phyloP scores from a whole-genome alignment of 1,284 basidiomycete species.

The Cutaneotrichosporon sp. region DNA sequence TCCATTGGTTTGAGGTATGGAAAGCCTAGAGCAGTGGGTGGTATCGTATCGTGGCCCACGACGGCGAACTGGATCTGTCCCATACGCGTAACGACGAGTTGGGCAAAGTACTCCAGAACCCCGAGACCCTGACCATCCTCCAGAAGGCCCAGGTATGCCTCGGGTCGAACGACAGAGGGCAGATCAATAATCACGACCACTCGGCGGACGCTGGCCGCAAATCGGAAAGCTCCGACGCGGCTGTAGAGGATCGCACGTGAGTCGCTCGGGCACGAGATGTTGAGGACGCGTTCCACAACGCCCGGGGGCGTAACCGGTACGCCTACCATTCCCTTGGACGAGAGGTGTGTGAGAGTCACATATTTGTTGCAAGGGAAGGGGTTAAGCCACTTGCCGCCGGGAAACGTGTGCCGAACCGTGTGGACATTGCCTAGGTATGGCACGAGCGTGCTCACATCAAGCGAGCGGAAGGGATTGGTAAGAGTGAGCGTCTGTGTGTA shows the following conservation, averaged over 20 bases:
- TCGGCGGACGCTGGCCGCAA: neutral
- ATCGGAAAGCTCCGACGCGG: neutral
- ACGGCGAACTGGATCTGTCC: neutral
- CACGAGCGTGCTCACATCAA: neutral
- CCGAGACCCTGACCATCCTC: neutral
- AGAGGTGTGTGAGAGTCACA: neutral
- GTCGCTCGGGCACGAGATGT: neutral
- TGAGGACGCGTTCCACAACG: neutral
- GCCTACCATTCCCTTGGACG: neutral
- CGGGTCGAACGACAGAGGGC: neutral
- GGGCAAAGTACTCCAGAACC: neutral
- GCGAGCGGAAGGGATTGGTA: neutral
- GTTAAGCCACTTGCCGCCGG: neutral
- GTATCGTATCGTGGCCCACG: neutral
- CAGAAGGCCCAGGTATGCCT: neutral
- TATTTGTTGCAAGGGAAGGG: neutral
- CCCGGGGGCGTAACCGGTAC: neutral
- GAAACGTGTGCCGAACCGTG: neutral
- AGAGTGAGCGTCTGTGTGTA: neutral
- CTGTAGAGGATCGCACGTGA: neutral
- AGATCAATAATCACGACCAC: neutral
- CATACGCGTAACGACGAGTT: neutral
- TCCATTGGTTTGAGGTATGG: neutral
- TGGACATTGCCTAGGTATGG: neutral
- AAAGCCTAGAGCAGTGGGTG: neutral